Conservation (phyloP, 2,329 filamentous ascomycete genomes). For the Leptographium procerum region DNA sequence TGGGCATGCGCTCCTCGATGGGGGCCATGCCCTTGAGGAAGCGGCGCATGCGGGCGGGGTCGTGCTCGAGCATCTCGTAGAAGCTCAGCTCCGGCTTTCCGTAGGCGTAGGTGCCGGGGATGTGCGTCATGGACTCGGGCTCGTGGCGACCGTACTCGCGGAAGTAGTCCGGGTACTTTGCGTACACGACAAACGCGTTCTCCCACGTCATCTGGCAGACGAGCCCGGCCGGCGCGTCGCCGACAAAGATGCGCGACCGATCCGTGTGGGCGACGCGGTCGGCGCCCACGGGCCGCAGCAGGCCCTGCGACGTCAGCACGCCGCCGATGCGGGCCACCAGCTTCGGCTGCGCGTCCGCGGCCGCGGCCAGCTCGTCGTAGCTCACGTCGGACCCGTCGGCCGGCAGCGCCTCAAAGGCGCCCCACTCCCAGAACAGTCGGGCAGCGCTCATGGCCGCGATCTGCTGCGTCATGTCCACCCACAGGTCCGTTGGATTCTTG, state of each 20-base stretch:
- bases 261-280: constrained; percentile 15
- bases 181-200: constrained; percentile 15
- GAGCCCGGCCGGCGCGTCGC: constrained; percentile 5
- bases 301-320: constrained; percentile 11
- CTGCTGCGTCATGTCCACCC: constrained; percentile 5
- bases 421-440: constrained; percentile 21
- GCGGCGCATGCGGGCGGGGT: constrained; percentile 11
- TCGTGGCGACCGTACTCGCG: constrained; percentile 19
- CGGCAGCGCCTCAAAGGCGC: constrained; percentile 21
- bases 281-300: constrained; percentile 12
- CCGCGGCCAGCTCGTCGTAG: constrained; percentile 17
- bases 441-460: constrained; percentile 13
- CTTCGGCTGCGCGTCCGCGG: constrained; percentile 16
- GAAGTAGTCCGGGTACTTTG: constrained; percentile 20
- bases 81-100: constrained; percentile 19
- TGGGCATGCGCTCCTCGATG: constrained; percentile 14
- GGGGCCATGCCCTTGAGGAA: constrained; percentile 20
- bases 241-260: constrained; percentile 12
- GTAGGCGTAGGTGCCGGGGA: constrained; percentile 17
- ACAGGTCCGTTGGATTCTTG: constrained; percentile 10
- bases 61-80: constrained; percentile 20
- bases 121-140: constrained; percentile 17
- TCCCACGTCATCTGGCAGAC: constrained; percentile 12
- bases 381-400: constrained; percentile 14
- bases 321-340: constrained; percentile 13